Conservation (phyloP, 257 asterid genomes). For the Nicotiana tomentosiformis region DNA sequence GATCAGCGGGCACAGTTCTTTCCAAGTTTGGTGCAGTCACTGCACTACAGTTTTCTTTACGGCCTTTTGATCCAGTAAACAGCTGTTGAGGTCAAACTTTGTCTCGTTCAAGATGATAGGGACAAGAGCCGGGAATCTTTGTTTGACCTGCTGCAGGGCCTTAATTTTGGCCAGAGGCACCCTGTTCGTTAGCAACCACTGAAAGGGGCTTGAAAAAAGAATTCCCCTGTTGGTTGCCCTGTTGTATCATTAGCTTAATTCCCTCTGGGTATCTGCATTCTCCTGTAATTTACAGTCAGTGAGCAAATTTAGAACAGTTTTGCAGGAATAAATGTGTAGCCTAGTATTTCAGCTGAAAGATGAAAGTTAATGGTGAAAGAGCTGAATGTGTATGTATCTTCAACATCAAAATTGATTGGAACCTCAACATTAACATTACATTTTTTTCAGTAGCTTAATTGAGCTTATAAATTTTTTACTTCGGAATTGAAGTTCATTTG, state of each 20-base stretch:
- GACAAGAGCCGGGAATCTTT: slow-evolving; percentile 40
- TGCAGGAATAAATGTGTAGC: slow-evolving; percentile 86
- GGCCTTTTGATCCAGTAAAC: slow-evolving; percentile 45
- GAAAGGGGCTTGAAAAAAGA: slow-evolving; percentile 31
- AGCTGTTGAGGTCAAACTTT: slow-evolving; percentile 31
- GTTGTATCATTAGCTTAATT: slow-evolving; percentile 82
- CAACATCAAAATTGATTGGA: slow-evolving; percentile 56
- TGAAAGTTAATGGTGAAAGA: slow-evolving; percentile 54
- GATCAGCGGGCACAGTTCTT: slow-evolving; percentile 31
- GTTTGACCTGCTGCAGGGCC: slow-evolving; percentile 34
- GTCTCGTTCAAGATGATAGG: slow-evolving; percentile 30
- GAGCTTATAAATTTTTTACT: neutral
- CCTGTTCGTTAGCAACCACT: slow-evolving; percentile 37
- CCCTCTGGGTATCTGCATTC: slow-evolving; percentile 34
- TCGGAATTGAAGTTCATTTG: neutral
- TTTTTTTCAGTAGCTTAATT: slow-evolving; percentile 30
- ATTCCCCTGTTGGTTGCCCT: slow-evolving; percentile 44
- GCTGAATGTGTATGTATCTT: slow-evolving; percentile 57
- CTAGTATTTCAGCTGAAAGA: slow-evolving; percentile 50
- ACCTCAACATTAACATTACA: slow-evolving; percentile 46
- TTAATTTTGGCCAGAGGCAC: slow-evolving; percentile 22
- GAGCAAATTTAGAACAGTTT: slow-evolving; percentile 76
- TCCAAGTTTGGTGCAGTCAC: slow-evolving; percentile 20
- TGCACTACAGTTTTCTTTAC: slow-evolving; percentile 6
- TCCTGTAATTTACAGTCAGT: slow-evolving; percentile 70